Conservation (phyloP, 176 grass and related monocot genomes). For the Miscanthus lutarioriparius region DNA sequence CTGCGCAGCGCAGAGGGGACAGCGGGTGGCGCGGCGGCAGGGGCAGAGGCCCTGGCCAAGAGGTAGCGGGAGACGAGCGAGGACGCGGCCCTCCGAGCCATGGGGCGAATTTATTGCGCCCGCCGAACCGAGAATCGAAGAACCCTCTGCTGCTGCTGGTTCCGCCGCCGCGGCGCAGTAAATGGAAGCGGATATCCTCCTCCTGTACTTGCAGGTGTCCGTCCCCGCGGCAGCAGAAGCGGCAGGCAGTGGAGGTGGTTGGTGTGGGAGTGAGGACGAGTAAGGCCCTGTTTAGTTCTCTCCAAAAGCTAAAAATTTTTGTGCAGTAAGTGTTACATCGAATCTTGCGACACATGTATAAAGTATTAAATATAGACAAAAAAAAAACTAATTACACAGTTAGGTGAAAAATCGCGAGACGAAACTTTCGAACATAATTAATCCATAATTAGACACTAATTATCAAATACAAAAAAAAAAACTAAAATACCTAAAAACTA, state of each 20-base stretch:
- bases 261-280: not conserved
- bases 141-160: not conserved
- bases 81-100: slow-evolving; percentile 52
- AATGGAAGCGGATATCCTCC: slow-evolving; percentile 18
- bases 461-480: no score
- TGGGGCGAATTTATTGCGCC: slow-evolving; percentile 30
- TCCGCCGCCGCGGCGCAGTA: not conserved
- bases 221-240: not conserved
- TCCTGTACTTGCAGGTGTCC: not conserved
- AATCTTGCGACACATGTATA: no score
- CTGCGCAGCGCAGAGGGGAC: slow-evolving; percentile 42
- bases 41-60: slow-evolving; percentile 16
- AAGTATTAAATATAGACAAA: no score
- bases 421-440: no score
- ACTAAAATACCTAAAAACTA: no score
- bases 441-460: no score
- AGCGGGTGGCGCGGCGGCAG: slow-evolving; percentile 18
- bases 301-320: no score
- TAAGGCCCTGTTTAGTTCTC: no score
- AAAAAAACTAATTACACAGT: no score
- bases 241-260: not conserved
- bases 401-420: no score
- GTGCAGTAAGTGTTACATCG: no score
- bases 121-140: not conserved
- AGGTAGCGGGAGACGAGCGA: slow-evolving; percentile 70